Conservation (phyloP, 2,329 filamentous ascomycete species). For the Geosmithia flava region DNA sequence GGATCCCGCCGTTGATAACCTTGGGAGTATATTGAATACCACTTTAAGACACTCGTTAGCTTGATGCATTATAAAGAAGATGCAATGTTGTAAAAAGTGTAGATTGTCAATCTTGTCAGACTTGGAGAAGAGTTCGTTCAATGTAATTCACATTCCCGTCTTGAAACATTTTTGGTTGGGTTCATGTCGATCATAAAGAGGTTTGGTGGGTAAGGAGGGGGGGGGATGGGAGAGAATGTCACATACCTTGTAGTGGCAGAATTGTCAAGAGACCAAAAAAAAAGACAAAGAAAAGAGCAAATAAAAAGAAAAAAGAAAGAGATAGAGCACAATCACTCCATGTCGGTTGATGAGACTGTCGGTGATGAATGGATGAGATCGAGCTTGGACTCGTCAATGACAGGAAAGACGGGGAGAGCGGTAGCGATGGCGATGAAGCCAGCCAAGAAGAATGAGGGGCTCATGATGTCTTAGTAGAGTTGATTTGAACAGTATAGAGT, state of each 20-base stretch:
- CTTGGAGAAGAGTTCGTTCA: conserved; percentile 8
- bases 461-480: background rate
- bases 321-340: conserved; percentile 2
- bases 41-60: too few species aligned
- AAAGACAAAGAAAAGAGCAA: too few species aligned
- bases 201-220: too few species aligned
- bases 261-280: background rate
- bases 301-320: too few species aligned
- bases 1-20: too few species aligned
- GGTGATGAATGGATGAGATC: background rate
- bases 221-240: conserved; percentile 7
- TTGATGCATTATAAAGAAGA: too few species aligned
- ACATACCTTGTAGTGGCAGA: background rate
- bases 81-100: too few species aligned
- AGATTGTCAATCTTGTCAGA: too few species aligned
- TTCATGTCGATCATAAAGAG: too few species aligned
- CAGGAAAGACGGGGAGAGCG: conserved; percentile 1
- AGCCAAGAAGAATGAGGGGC: conserved; percentile 2
- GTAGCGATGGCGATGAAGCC: conserved; percentile 2
- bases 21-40: too few species aligned
- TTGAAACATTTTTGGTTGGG: conserved; percentile 21
- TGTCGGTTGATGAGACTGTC: conserved; percentile 6
- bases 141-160: conserved; percentile 21
- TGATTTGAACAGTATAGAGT: background rate
- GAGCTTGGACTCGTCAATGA: background rate